Conservation (phyloP, 805 yeast genomes). For the Clavispora fructus region DNA sequence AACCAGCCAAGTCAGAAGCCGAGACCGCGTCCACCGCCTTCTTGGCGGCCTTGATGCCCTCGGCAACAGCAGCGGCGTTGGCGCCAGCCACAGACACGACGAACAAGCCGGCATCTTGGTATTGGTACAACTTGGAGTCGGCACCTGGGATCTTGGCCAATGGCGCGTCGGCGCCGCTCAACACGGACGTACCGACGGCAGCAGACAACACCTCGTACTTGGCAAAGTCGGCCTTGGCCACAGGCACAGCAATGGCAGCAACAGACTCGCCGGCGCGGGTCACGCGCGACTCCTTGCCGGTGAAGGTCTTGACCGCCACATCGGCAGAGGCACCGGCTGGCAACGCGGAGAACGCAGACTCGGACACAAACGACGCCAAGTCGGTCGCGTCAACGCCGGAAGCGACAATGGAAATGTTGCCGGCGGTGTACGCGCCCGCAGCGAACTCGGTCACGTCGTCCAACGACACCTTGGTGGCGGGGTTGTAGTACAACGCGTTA, state of each 20-base stretch:
- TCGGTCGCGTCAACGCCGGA: slow-evolving; percentile 71
- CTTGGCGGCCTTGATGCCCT: slow-evolving; percentile 58
- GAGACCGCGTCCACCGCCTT: slow-evolving; percentile 29
- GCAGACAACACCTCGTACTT: slow-evolving; percentile 67
- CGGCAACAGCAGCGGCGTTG: slow-evolving; percentile 52
- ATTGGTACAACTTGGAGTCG: slow-evolving; percentile 52
- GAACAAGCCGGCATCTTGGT: slow-evolving; percentile 79
- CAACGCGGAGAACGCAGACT: slow-evolving; percentile 59
- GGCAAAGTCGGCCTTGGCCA: slow-evolving; percentile 56
- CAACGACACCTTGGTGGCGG: slow-evolving; percentile 46
- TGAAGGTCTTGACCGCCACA: slow-evolving; percentile 31
- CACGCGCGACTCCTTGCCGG: slow-evolving; percentile 66
- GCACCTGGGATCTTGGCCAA: slow-evolving; percentile 45
- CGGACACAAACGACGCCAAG: slow-evolving; percentile 59
- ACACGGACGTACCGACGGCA: slow-evolving; percentile 53
- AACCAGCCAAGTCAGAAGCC: slow-evolving; percentile 52
- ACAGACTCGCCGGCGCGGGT: slow-evolving; percentile 61
- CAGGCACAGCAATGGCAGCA: slow-evolving; percentile 80
- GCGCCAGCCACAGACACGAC: slow-evolving; percentile 60
- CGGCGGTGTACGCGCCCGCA: slow-evolving; percentile 57
- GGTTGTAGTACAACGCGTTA: slow-evolving; percentile 71
- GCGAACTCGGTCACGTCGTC: slow-evolving; percentile 69
- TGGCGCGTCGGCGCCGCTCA: slow-evolving; percentile 52
- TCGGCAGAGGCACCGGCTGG: slow-evolving; percentile 55
- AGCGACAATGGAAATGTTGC: slow-evolving; percentile 67